A percentile compares a stretch with the other conserved stretches of the same genome.
Conservation (phyloP, 2,329 filamentous ascomycete genomes). For the Nigrograna mackinnonii region DNA sequence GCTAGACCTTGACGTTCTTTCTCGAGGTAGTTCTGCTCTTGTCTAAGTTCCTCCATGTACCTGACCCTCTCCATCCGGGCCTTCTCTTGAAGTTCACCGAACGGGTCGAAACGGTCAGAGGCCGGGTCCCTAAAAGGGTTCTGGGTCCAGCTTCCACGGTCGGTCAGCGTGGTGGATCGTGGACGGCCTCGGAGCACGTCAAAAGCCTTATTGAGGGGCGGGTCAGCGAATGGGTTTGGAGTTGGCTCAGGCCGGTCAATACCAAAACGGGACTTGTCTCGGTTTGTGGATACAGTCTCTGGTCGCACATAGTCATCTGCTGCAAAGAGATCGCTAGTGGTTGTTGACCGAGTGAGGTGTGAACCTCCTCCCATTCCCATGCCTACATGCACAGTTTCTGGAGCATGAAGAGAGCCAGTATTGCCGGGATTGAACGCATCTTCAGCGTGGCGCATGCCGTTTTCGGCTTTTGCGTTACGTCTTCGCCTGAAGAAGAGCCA, state of each 20-base stretch:
- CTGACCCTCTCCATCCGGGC: slow-evolving; percentile 26
- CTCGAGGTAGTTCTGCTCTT: slow-evolving; percentile 22
- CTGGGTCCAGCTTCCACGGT: slow-evolving; percentile 35
- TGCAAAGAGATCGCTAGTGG: slow-evolving; percentile 30
- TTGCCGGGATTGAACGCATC: slow-evolving; percentile 31
- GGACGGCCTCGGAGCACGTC: slow-evolving; percentile 36
- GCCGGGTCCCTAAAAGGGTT: slow-evolving; percentile 39
- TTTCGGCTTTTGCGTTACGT: slow-evolving; percentile 16
- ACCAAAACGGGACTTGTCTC: slow-evolving; percentile 16
- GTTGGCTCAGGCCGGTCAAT: slow-evolving; percentile 25
- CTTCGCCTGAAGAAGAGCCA: slow-evolving; percentile 28
- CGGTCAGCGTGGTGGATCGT: slow-evolving; percentile 36
- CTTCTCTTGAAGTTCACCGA: slow-evolving; percentile 38
- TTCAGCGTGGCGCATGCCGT: slow-evolving; percentile 20
- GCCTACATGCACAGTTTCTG: slow-evolving; percentile 25
- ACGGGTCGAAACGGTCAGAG: slow-evolving; percentile 40
- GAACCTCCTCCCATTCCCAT: no score
- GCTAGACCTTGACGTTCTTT: slow-evolving; percentile 36
- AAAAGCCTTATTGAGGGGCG: slow-evolving; percentile 39
- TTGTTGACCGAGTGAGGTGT: slow-evolving; percentile 20
- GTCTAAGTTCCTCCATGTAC: slow-evolving; percentile 27
- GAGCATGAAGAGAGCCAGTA: slow-evolving; percentile 16
- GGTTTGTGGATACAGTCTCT: slow-evolving; percentile 35
- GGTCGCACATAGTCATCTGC: slow-evolving; percentile 28
- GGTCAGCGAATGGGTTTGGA: slow-evolving; percentile 39